These are phyloP conservation scores for Elymus sibiricus DNA, from an alignment of 176 grass and related monocot species.

Conservation along the genomic window DNA sequence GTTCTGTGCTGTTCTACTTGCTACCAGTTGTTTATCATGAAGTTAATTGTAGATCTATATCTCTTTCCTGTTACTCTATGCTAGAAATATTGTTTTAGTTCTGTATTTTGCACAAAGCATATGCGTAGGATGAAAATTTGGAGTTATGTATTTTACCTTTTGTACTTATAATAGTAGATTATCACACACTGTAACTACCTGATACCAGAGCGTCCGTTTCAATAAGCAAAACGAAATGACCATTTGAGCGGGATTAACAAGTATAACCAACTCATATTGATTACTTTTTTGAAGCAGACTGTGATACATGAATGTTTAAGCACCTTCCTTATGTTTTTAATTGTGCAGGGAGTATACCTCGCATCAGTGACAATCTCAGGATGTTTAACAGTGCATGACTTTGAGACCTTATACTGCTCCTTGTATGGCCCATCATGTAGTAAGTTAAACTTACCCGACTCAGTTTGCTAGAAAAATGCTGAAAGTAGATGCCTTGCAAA, in stretches of 20 bases:
- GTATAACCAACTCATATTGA: not conserved
- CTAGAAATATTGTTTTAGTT: not conserved
- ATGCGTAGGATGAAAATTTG: not conserved
- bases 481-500: not conserved
- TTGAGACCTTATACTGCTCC: slow-evolving; percentile 83
- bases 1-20: not conserved
- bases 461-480: not conserved
- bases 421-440: slow-evolving; percentile 46
- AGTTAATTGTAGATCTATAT: not conserved
- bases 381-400: slow-evolving; percentile 93
- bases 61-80: not conserved
- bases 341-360: slow-evolving; percentile 84
- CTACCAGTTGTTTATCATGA: not conserved
- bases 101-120: not conserved
- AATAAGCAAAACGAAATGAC: not conserved
- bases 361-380: slow-evolving; percentile 85
- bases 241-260: not conserved
- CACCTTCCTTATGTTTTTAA: slow-evolving; percentile 30
- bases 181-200: not conserved
- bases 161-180: not conserved
- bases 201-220: not conserved
- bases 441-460: slow-evolving; percentile 43
- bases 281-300: not conserved
- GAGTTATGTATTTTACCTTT: not conserved
- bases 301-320: slow-evolving; percentile 5